A percentile compares a stretch with the other conserved stretches of the same genome.
Evolutionary conservation across 148 eudicot species (phyloP).

Genomic region (Chenopodium berlandieri): DNA sequence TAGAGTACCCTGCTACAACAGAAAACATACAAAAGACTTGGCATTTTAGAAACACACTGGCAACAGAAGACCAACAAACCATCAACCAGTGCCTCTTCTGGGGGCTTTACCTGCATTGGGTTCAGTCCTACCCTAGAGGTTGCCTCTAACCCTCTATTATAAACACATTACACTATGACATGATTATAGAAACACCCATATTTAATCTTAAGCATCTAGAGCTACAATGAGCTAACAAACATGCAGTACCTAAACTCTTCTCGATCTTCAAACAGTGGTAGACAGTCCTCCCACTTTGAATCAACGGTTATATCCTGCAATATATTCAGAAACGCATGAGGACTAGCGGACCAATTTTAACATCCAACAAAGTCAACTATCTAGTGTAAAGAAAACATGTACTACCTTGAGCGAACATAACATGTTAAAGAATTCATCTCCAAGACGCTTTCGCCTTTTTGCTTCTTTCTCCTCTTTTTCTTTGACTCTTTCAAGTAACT

Average conservation of each 20-base stretch:
- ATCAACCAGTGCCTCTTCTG: neutral
- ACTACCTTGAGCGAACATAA: slow-evolving; percentile 72
- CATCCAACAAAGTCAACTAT: neutral
- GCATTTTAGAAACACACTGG: neutral
- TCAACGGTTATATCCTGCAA: slow-evolving; percentile 67
- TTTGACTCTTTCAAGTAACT: slow-evolving; percentile 60
- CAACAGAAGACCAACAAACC: neutral
- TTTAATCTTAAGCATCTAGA: neutral
- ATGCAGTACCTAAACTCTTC: slow-evolving; percentile 50
- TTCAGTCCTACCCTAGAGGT: neutral
- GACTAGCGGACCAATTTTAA: neutral
- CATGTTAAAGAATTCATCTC: slow-evolving; percentile 65
- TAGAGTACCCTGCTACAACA: no score
- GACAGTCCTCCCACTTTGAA: slow-evolving; percentile 81
- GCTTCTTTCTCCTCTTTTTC: slow-evolving; percentile 96
- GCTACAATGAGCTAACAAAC: slow-evolving; percentile 1
- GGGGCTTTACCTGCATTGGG: neutral
- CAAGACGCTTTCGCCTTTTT: slow-evolving; percentile 73
- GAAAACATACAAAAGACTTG: neutral
- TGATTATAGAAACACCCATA: neutral
- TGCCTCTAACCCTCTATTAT: neutral
- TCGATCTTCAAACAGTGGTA: slow-evolving; percentile 55
- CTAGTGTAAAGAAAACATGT: neutral
- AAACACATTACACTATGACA: neutral
- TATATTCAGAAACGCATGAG: slow-evolving; percentile 1